Conservation (phyloP, 176 grass and related monocot genomes). For the Zoysia japonica region DNA sequence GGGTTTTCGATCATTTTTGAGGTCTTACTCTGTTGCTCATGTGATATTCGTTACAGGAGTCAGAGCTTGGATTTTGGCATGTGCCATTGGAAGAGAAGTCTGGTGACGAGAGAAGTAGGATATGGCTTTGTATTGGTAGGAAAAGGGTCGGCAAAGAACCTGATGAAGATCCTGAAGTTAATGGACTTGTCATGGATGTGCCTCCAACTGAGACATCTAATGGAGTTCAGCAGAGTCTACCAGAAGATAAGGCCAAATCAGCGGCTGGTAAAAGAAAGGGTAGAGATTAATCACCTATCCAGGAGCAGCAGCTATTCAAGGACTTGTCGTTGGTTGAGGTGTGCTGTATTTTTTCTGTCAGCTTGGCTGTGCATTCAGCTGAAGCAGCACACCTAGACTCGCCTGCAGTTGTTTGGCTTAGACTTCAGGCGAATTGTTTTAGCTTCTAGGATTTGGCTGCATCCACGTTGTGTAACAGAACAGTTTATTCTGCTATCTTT, state of each 20-base stretch:
- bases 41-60: slow-evolving; percentile 56
- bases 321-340: not conserved
- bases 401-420: not conserved
- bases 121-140: slow-evolving; percentile 86
- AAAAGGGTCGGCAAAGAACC: slow-evolving; percentile 9
- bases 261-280: slow-evolving; percentile 76
- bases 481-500: not conserved
- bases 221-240: not conserved
- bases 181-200: slow-evolving; percentile 2
- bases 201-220: slow-evolving; percentile 1
- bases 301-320: not conserved
- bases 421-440: not conserved
- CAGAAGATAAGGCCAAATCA: slow-evolving; percentile 32
- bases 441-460: not conserved
- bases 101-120: slow-evolving; percentile 59
- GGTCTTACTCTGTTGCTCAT: slow-evolving; percentile 15
- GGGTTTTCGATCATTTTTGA: not conserved
- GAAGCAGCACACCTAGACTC: not conserved
- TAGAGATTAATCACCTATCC: slow-evolving; percentile 40
- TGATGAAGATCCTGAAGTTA: not conserved
- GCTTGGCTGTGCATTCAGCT: slow-evolving; percentile 11
- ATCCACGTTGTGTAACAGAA: not conserved
- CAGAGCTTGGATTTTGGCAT: slow-evolving; percentile 76
- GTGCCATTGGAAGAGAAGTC: slow-evolving; percentile 69
- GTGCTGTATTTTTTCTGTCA: not conserved